phyloP scores from a whole-genome alignment of 1,284 basidiomycete genomes.

The Trametes hirsuta region DNA sequence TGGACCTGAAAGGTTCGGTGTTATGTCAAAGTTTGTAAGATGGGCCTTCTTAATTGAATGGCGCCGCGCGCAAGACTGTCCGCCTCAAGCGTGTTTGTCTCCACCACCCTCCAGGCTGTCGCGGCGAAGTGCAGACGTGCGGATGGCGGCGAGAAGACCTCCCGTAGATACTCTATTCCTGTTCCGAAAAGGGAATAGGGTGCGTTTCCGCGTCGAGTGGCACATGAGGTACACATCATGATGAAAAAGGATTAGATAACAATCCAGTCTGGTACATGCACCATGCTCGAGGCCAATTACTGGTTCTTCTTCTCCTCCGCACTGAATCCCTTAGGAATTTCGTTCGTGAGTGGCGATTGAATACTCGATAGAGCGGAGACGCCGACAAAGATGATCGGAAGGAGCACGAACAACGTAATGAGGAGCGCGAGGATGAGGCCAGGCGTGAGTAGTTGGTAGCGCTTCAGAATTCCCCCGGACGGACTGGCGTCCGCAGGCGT shows the following conservation, averaged over 20 bases:
- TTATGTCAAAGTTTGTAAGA: background rate
- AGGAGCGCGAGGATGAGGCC: slow-evolving; percentile 75
- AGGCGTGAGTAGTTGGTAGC: slow-evolving; percentile 81
- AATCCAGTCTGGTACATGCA: slow-evolving; percentile 16
- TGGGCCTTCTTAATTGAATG: background rate
- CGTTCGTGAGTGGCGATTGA: slow-evolving; percentile 68
- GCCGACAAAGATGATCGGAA: slow-evolving; percentile 72
- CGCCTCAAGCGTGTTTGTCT: background rate
- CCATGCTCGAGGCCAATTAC: slow-evolving; percentile 35
- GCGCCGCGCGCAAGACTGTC: background rate
- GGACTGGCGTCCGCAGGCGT: slow-evolving; percentile 30
- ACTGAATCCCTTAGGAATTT: slow-evolving; percentile 67
- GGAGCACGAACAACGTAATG: slow-evolving; percentile 68
- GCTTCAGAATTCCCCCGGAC: slow-evolving; percentile 66
- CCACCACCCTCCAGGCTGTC: background rate
- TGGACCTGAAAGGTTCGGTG: background rate
- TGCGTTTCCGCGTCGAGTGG: background rate
- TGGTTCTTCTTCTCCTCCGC: slow-evolving; percentile 81
- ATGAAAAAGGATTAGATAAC: slow-evolving; percentile 8
- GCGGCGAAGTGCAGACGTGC: background rate
- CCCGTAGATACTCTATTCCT: background rate
- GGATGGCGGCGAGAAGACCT: background rate
- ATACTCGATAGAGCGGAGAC: slow-evolving; percentile 75
- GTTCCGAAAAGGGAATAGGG: background rate
- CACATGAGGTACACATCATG: background rate